A percentile compares a stretch with the other conserved stretches of the same genome.
Evolutionary conservation across 1,284 basidiomycete species (phyloP).

Genomic region (Marasmius fiardii): DNA sequence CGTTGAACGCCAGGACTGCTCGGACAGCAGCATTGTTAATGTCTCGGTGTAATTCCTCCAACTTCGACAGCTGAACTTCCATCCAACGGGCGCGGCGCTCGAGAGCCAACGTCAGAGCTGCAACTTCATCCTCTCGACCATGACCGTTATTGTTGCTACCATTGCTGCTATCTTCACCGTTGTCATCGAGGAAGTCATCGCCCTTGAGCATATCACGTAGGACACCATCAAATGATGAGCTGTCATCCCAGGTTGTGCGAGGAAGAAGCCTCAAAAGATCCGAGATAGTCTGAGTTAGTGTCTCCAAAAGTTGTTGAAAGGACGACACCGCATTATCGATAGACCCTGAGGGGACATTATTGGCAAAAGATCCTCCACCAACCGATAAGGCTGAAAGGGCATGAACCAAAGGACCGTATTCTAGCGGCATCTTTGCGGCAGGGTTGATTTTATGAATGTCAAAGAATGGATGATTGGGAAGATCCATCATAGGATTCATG

Average conservation of each 20-base stretch:
- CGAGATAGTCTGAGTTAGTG: conserved; percentile 81
- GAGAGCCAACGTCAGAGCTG: conserved; percentile 73
- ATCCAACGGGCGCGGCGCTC: conserved; percentile 85
- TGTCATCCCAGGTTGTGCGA: conserved; percentile 83
- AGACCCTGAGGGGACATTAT: conserved; percentile 74
- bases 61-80: conserved; percentile 81
- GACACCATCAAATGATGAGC: conserved; percentile 97
- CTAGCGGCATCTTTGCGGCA: conserved; percentile 69
- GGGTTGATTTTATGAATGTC: conserved; percentile 66
- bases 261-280: conserved; percentile 77
- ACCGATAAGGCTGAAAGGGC: conserved; percentile 81
- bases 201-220: conserved; percentile 83
- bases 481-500: conserved; percentile 57
- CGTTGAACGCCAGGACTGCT: conserved; percentile 77
- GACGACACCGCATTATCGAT: conserved; percentile 84
- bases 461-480: conserved; percentile 71
- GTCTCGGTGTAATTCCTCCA: conserved; percentile 81
- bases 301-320: conserved; percentile 81
- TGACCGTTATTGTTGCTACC: conserved; percentile 22
- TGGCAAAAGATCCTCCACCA: conserved; percentile 80
- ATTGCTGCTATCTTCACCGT: conserved; percentile 60
- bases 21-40: conserved; percentile 83
- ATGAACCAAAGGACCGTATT: conserved; percentile 78
- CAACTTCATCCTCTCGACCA: conserved; percentile 74
- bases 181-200: conserved; percentile 84